Evolutionary conservation across 371 early-diverging fungal species (phyloP).

Genomic region (Apophysomyces ossiformis): DNA sequence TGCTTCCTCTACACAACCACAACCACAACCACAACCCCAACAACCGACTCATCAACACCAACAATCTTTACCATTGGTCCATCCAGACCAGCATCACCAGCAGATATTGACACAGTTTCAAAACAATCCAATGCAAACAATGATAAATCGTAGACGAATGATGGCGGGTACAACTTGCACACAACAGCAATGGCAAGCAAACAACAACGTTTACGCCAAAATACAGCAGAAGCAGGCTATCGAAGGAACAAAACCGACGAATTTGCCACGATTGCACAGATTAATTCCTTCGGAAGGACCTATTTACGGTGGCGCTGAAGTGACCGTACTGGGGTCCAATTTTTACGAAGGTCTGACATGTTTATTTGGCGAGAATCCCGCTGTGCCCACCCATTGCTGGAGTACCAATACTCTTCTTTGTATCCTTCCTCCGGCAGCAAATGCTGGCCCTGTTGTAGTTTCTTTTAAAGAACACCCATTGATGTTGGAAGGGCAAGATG

Average conservation of each 20-base stretch:
- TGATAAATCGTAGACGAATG: constrained; percentile 15
- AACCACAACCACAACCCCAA: constrained; percentile 13
- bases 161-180: constrained; percentile 1
- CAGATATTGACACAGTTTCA: constrained; percentile 10
- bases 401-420: constrained; percentile 69
- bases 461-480: constrained; percentile 60
- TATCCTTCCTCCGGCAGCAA: constrained; percentile 69
- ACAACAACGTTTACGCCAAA: constrained; percentile 40
- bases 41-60: constrained; percentile 23
- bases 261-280: constrained; percentile 51
- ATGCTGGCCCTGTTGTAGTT: constrained; percentile 74
- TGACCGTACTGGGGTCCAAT: constrained; percentile 72
- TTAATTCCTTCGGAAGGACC: constrained; percentile 75
- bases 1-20: background rate
- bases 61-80: constrained; percentile 18
- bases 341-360: constrained; percentile 71
- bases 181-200: constrained; percentile 31
- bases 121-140: constrained; percentile 13
- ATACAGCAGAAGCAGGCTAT: constrained; percentile 36
- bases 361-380: constrained; percentile 70
- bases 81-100: constrained; percentile 7
- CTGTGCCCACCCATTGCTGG: constrained; percentile 67
- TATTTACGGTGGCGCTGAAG: constrained; percentile 72
- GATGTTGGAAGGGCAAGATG: constrained; percentile 56
- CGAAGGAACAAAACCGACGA: constrained; percentile 28